Evolutionary conservation across 1,284 basidiomycete genomes (phyloP), one percentile per base, ranked within the genome.

Genomic region (Leucoagaricus sp.): DNA sequence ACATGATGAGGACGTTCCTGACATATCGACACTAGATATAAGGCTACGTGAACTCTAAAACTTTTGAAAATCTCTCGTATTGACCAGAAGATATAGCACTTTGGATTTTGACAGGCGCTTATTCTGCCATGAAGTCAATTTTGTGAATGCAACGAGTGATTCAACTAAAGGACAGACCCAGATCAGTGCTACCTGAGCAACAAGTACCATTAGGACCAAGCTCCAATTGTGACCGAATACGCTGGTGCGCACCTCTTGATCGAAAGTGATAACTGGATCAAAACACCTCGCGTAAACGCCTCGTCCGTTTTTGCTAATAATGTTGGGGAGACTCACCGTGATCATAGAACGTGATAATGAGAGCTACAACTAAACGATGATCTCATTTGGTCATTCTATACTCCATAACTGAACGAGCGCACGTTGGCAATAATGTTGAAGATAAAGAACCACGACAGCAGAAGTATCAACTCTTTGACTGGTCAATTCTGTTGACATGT

Each of bases 311-410:
- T 33, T 34, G 4, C 5, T 34, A 6, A 28, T 17, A 4, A 15
- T 7, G 13, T 21, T 42, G 25, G n/a, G 15, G 33, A 12, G 21
- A 59, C 63, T 49, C 33, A 66, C 65, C 13, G 36, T 66, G 64
- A 41, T 66, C 65, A 50, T 65, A 66, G 10, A 65, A 19, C 12
- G 57, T 58, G 25, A 63, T 44, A 9, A 66, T 58, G 8, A 64
- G 31, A 19, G 60, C 61, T 47, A 58, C 63, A 38, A 67, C 64
- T 67, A 13, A 38, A 67, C 64, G 65, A 13, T 13, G 29, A 13
- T 34, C 9, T 28, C 9, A 8, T 15, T n/a, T 12, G n/a, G 15
- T 36, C n/a, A 48, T 19, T 17, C 33, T 9, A n/a, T 17, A 15
- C 5, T 15, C 13, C n/a, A 31, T 5, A 15, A n/a, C 49, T 53